phyloP scores from a whole-genome alignment of 768 basidiomycete species.

The Russula sp. region DNA sequence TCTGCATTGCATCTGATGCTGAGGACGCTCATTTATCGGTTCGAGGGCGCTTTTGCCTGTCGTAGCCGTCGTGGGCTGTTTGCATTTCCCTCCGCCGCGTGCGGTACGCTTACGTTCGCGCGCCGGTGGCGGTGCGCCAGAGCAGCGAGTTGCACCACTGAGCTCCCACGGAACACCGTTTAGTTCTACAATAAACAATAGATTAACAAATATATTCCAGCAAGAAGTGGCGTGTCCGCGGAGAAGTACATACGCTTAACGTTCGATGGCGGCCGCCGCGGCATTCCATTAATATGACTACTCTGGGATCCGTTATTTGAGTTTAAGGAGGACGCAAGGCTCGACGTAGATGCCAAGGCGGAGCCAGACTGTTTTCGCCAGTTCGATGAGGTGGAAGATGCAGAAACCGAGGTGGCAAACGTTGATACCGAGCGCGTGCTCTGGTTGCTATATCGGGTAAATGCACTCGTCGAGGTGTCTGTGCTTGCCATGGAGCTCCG shows the following conservation, averaged over 20 bases:
- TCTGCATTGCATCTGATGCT: constrained; percentile 45
- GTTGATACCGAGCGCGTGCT: constrained; percentile 73
- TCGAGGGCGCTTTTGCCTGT: constrained; percentile 66
- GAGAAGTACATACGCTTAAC: constrained; percentile 66
- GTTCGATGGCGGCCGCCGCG: constrained; percentile 45
- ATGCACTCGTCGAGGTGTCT: constrained; percentile 64
- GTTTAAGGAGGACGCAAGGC: constrained; percentile 13
- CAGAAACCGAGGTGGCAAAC: constrained; percentile 75
- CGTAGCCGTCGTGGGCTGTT: constrained; percentile 32
- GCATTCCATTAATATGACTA: constrained; percentile 13
- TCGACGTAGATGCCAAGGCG: constrained; percentile 8
- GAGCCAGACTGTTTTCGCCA: constrained; percentile 49
- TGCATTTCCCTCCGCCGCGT: constrained; percentile 23
- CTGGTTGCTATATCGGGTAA: constrained; percentile 73
- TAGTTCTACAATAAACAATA: constrained; percentile 50
- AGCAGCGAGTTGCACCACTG: constrained; percentile 64
- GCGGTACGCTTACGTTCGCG: constrained; percentile 49
- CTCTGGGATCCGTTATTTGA: constrained; percentile 16
- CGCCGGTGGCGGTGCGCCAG: constrained; percentile 56
- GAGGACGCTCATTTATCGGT: constrained; percentile 72
- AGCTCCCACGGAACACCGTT: constrained; percentile 76
- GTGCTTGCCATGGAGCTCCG: constrained; percentile 74
- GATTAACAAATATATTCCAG: constrained; percentile 18
- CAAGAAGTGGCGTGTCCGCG: constrained; percentile 4
- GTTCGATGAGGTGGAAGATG: constrained; percentile 64